Evolutionary conservation across 345 rosid genomes (phyloP).

Genomic region (Theobroma cacao): DNA sequence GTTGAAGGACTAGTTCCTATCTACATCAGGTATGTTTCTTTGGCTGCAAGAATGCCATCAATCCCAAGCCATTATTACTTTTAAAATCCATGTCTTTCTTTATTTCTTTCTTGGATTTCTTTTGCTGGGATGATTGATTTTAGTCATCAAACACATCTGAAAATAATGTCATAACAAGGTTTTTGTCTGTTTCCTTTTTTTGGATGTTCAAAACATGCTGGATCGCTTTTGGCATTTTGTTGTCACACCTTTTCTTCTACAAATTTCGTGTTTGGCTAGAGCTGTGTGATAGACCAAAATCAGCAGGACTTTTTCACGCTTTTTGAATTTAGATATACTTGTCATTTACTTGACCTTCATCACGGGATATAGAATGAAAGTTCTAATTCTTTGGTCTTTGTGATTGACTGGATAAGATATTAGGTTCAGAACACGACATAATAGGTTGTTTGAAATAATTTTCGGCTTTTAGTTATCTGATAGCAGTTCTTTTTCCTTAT

Average conservation of each 20-base stretch:
- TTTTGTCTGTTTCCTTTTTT: background rate
- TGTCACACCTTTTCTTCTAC: background rate
- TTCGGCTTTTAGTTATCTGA: background rate
- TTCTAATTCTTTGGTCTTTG: too few relatives aligned
- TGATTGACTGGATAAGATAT: background rate
- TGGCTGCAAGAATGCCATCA: background rate
- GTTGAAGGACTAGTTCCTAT: slow-evolving; percentile 93
- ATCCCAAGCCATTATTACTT: background rate
- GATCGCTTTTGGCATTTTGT: background rate
- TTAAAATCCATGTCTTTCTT: background rate
- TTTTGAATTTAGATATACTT: background rate
- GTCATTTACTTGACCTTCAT: background rate
- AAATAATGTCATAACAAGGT: background rate
- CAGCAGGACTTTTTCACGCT: background rate
- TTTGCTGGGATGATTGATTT: slow-evolving; percentile 7
- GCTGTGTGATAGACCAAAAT: background rate
- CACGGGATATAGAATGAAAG: too few relatives aligned
- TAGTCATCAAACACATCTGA: background rate
- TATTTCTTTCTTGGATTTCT: background rate
- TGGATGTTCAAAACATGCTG: background rate
- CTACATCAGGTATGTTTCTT: slow-evolving; percentile 70
- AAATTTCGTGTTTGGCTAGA: background rate
- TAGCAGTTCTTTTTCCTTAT: background rate
- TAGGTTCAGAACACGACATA: background rate
- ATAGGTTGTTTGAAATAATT: background rate